Conservation (phyloP, 177 flowering plant genomes). For the Vitis hybrid region DNA sequence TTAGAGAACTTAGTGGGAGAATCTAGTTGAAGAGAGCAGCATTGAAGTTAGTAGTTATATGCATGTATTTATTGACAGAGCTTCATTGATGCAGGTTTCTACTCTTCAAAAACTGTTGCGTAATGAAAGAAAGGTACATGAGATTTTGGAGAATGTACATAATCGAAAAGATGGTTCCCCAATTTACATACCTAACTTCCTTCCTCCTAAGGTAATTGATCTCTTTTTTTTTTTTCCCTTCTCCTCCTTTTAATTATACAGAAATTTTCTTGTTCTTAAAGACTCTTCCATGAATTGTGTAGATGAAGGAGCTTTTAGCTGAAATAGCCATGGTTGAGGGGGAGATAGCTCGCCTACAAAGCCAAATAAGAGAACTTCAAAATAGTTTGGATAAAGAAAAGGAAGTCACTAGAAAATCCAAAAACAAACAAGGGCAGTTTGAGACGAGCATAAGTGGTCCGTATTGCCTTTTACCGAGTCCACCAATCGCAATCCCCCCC, state of each 20-base stretch:
- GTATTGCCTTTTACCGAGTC: slow-evolving; percentile 3
- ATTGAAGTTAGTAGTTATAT: too few relatives aligned
- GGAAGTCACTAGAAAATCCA: slow-evolving; percentile 33
- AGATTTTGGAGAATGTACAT: slow-evolving; percentile 49
- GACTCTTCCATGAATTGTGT: slow-evolving; percentile 10
- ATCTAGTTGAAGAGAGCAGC: too few relatives aligned
- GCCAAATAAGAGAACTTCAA: slow-evolving; percentile 55
- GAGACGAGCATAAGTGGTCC: slow-evolving; percentile 10
- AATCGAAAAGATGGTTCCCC: slow-evolving; percentile 31
- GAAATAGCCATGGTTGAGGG: slow-evolving; percentile 78
- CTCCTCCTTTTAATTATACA: background rate
- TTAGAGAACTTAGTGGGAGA: too few relatives aligned
- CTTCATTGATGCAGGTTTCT: slow-evolving; percentile 40
- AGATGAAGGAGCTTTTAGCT: slow-evolving; percentile 71
- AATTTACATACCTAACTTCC: slow-evolving; percentile 50
- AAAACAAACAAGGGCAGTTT: slow-evolving; percentile 31
- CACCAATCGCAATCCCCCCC: slow-evolving; percentile 17
- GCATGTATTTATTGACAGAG: too few relatives aligned
- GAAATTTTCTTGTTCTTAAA: background rate
- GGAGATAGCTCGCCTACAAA: slow-evolving; percentile 69
- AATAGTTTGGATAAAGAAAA: slow-evolving; percentile 37
- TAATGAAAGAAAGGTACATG: slow-evolving; percentile 64
- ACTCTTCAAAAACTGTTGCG: slow-evolving; percentile 59
- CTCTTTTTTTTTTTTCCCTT: background rate
- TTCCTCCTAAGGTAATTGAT: slow-evolving; percentile 67